Percentiles rank a stretch among this genome's conserved stretches.
These are phyloP conservation scores for Rhodofomes roseus DNA, from an alignment of 1,284 basidiomycete genomes.

Conservation along the genomic window DNA sequence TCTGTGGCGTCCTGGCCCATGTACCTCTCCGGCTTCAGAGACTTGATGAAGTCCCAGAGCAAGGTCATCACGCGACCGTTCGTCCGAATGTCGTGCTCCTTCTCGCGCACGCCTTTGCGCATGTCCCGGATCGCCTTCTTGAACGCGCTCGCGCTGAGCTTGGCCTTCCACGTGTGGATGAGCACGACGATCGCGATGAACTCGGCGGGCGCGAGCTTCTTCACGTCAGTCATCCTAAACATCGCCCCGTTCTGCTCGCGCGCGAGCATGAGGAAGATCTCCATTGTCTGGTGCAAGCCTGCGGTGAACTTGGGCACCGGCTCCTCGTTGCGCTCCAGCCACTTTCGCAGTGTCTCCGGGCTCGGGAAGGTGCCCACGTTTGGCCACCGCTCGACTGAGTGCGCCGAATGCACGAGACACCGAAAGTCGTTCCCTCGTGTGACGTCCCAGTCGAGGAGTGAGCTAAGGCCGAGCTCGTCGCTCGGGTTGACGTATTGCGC, in stretches of 20 bases:
- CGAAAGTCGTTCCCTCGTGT: conserved; percentile 62
- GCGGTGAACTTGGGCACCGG: conserved; percentile 32
- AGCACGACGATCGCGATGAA: conserved; percentile 52
- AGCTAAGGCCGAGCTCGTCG: conserved; percentile 31
- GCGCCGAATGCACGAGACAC: conserved; percentile 51
- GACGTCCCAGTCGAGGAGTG: conserved; percentile 52
- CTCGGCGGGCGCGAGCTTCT: conserved; percentile 60
- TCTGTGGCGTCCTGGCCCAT: not conserved
- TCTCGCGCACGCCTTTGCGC: conserved; percentile 44
- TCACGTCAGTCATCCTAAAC: conserved; percentile 28
- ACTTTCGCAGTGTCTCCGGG: conserved; percentile 47
- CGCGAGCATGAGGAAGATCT: conserved; percentile 41
- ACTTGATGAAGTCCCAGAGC: conserved; percentile 21
- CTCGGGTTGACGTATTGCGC: conserved; percentile 34
- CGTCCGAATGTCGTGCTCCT: conserved; percentile 24
- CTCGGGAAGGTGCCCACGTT: conserved; percentile 30
- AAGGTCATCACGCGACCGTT: conserved; percentile 21
- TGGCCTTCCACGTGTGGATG: conserved; percentile 40
- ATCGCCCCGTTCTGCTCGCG: conserved; percentile 24
- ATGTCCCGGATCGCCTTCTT: conserved; percentile 42
- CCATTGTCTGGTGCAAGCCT: conserved; percentile 38
- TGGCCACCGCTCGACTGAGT: conserved; percentile 44
- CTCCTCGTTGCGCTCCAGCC: conserved; percentile 38
- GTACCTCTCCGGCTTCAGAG: conserved; percentile 12
- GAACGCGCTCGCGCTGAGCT: conserved; percentile 35